A percentile compares a stretch with the other conserved stretches of the same genome.
Evolutionary conservation across 2,329 filamentous ascomycete genomes (phyloP).

Genomic region (Pseudofabraea citricarpa): DNA sequence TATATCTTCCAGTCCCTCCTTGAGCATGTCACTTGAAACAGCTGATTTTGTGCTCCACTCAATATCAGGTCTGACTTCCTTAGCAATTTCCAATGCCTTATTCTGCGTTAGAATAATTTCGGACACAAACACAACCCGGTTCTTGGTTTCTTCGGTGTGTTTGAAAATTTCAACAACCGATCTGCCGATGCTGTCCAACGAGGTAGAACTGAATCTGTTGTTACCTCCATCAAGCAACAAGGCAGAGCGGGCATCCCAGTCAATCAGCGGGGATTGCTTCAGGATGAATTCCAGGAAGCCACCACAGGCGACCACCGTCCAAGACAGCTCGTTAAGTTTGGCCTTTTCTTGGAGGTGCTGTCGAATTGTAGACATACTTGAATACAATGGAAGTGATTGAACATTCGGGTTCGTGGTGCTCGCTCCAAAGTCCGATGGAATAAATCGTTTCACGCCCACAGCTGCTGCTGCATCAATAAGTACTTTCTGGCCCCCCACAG

Average conservation of each 20-base stretch:
- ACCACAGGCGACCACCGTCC: slow-evolving; percentile 48
- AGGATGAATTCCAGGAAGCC: slow-evolving; percentile 52
- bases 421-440: slow-evolving; percentile 49
- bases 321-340: slow-evolving; percentile 39
- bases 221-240: slow-evolving; percentile 45
- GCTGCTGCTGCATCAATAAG: slow-evolving; percentile 52
- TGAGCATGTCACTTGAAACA: slow-evolving; percentile 1
- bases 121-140: slow-evolving; percentile 39
- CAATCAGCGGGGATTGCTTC: slow-evolving; percentile 34
- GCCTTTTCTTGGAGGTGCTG: slow-evolving; percentile 33
- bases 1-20: slow-evolving; percentile 7
- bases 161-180: slow-evolving; percentile 41
- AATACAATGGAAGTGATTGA: slow-evolving; percentile 42
- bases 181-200: slow-evolving; percentile 38
- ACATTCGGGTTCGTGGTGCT: slow-evolving; percentile 33
- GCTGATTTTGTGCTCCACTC: slow-evolving; percentile 14
- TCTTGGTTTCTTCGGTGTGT: slow-evolving; percentile 44
- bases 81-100: slow-evolving; percentile 23
- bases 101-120: slow-evolving; percentile 39
- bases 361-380: slow-evolving; percentile 38
- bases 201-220: slow-evolving; percentile 38
- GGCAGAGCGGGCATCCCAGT: slow-evolving; percentile 35
- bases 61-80: slow-evolving; percentile 21
- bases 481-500: slow-evolving; percentile 26
- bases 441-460: slow-evolving; percentile 52